A percentile compares a stretch with the other conserved stretches of the same genome.
phyloP scores from a whole-genome alignment of 2,329 filamentous ascomycete genomes.

The Paraphaeosphaeria minitans region DNA sequence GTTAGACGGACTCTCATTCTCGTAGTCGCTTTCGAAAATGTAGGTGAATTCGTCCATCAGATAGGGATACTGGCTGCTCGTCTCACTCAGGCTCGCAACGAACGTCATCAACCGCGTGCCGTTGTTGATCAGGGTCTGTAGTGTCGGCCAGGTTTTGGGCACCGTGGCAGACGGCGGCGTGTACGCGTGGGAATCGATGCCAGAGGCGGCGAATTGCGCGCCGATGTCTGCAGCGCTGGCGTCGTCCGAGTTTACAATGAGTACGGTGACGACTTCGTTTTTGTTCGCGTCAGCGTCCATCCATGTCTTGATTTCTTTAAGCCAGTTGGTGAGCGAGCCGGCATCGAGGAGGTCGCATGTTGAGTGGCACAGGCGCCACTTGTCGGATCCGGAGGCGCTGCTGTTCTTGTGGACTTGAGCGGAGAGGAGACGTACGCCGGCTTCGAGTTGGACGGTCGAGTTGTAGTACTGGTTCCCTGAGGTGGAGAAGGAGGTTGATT shows the following conservation, averaged over 20 bases:
- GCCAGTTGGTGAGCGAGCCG: conserved; percentile 68
- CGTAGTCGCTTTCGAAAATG: conserved; percentile 75
- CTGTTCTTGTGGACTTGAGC: conserved; percentile 71
- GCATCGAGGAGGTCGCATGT: conserved; percentile 71
- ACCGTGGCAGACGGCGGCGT: conserved; percentile 51
- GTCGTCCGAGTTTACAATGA: conserved; percentile 73
- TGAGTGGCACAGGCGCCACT: conserved; percentile 73
- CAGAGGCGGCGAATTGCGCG: conserved; percentile 52
- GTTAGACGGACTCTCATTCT: conserved; percentile 64
- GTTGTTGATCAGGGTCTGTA: conserved; percentile 69
- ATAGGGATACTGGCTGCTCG: conserved; percentile 55
- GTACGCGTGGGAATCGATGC: conserved; percentile 66
- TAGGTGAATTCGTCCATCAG: conserved; percentile 67
- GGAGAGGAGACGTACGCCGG: conserved; percentile 73
- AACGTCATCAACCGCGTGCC: conserved; percentile 72
- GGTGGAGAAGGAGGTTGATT: conserved; percentile 63
- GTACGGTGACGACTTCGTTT: conserved; percentile 75
- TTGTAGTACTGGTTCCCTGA: conserved; percentile 77
- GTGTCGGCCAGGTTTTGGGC: conserved; percentile 68
- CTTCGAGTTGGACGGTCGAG: conserved; percentile 70
- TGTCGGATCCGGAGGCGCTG: conserved; percentile 31
- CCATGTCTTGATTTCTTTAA: conserved; percentile 69
- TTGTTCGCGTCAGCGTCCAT: conserved; percentile 68
- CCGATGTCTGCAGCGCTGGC: conserved; percentile 61
- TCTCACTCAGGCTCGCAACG: conserved; percentile 57